These are phyloP conservation scores for Fusarium ramigenum DNA, from an alignment of 2,329 filamentous ascomycete genomes.

Conservation along the genomic window DNA sequence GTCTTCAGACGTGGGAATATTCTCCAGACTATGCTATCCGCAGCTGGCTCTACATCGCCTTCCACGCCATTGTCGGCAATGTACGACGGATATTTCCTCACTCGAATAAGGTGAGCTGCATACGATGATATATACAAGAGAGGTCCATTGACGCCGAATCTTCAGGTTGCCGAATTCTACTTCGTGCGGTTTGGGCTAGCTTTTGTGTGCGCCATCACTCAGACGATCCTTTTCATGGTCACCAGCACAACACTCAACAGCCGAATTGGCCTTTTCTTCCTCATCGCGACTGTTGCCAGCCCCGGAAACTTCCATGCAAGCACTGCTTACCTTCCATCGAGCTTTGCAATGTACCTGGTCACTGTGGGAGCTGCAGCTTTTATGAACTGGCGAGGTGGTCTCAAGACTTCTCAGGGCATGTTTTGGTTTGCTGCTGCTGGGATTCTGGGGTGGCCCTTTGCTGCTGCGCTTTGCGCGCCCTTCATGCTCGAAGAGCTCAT, in stretches of 20 bases:
- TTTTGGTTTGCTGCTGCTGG: conserved; percentile 90
- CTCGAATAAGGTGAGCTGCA: conserved; percentile 61
- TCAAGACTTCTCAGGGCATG: conserved; percentile 84
- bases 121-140: background rate
- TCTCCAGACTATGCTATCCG: conserved; percentile 94
- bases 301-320: conserved; percentile 95
- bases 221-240: conserved; percentile 82
- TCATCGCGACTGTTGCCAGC: conserved; percentile 79
- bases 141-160: conserved; percentile 6
- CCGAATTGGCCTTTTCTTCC: conserved; percentile 84
- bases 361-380: conserved; percentile 90
- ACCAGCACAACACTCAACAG: conserved; percentile 81
- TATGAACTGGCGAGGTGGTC: conserved; percentile 85
- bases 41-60: conserved; percentile 88
- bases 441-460: conserved; percentile 94
- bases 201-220: conserved; percentile 79
- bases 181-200: conserved; percentile 81
- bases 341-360: conserved; percentile 94
- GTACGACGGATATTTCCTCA: conserved; percentile 71
- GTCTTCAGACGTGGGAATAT: conserved; percentile 98
- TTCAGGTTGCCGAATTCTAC: conserved; percentile 80
- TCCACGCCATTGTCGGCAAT: conserved; percentile 80
- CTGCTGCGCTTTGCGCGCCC: conserved; percentile 81
- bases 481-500: conserved; percentile 82
- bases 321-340: conserved; percentile 87